phyloP scores from a whole-genome alignment of 2,329 filamentous ascomycete genomes.

The Claviceps sorghi region DNA sequence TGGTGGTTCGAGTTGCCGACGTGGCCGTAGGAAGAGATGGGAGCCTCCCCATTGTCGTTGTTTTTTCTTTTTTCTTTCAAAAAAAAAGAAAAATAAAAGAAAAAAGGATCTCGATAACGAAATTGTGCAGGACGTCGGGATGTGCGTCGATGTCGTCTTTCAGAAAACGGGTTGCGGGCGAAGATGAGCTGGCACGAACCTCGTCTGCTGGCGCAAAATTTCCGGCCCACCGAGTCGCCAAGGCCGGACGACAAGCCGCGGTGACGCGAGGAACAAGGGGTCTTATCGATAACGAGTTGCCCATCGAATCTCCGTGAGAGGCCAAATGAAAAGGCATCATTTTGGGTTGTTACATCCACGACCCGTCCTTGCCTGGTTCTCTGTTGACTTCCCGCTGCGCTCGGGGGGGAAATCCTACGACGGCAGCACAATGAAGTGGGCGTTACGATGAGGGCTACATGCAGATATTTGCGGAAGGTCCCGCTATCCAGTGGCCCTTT shows the following conservation, averaged over 20 bases:
- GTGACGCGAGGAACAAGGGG: not conserved
- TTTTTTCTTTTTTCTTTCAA: no score
- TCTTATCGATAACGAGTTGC: slow-evolving; percentile 6
- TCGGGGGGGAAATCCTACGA: not conserved
- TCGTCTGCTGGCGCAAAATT: slow-evolving; percentile 11
- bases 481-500: not conserved
- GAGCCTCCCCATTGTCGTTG: slow-evolving; percentile 19
- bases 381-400: not conserved
- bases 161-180: not conserved
- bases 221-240: slow-evolving; percentile 4
- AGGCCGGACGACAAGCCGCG: no score
- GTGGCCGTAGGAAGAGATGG: slow-evolving; percentile 14
- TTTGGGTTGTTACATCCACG: not conserved
- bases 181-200: not conserved
- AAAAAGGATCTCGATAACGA: no score
- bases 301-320: not conserved
- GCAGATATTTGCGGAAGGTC: slow-evolving; percentile 9
- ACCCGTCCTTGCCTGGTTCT: not conserved
- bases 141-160: not conserved
- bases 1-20: slow-evolving; percentile 16
- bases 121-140: not conserved
- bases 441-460: slow-evolving; percentile 9
- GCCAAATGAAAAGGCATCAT: not conserved
- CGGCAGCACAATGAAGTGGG: slow-evolving; percentile 6
- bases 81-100: not conserved